phyloP scores from a whole-genome alignment of 1,284 basidiomycete species.

The Ceratobasidium sp. region DNA sequence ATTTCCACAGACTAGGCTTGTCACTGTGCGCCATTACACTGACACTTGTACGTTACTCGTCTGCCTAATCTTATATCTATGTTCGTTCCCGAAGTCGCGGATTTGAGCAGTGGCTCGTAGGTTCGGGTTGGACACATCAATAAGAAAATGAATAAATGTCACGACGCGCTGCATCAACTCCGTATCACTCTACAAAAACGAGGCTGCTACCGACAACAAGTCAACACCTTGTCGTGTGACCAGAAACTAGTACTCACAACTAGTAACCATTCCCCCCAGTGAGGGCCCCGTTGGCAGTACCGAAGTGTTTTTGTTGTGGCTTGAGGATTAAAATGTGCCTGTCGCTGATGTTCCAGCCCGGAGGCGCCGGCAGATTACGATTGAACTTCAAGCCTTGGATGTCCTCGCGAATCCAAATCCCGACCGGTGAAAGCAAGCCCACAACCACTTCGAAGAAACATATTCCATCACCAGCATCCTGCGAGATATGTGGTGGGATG shows the following conservation, averaged over 20 bases:
- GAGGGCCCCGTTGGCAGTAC: not conserved
- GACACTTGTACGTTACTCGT: no score
- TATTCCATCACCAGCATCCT: not conserved
- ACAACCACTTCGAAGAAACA: not conserved
- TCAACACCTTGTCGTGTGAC: not conserved
- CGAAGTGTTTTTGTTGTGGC: not conserved
- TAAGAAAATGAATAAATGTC: no score
- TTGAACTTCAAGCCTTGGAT: not conserved
- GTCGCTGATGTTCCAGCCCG: slow-evolving; percentile 7
- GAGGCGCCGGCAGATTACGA: not conserved
- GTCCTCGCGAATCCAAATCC: slow-evolving; percentile 9
- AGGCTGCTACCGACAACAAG: no score
- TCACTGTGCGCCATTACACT: no score
- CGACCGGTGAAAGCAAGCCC: not conserved
- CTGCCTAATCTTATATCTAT: no score
- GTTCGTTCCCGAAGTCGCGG: no score
- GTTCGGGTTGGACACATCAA: no score
- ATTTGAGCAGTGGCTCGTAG: no score
- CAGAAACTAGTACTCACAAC: not conserved
- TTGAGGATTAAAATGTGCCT: slow-evolving; percentile 2
- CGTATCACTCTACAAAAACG: no score
- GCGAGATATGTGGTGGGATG: not conserved
- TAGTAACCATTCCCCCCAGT: not conserved
- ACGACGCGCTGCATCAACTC: no score
- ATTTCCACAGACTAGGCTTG: no score